Percentiles rank a stretch among this genome's conserved stretches.
These are phyloP conservation scores for Tuber indicum DNA, from an alignment of 495 filamentous ascomycete genomes.

Conservation along the genomic window DNA sequence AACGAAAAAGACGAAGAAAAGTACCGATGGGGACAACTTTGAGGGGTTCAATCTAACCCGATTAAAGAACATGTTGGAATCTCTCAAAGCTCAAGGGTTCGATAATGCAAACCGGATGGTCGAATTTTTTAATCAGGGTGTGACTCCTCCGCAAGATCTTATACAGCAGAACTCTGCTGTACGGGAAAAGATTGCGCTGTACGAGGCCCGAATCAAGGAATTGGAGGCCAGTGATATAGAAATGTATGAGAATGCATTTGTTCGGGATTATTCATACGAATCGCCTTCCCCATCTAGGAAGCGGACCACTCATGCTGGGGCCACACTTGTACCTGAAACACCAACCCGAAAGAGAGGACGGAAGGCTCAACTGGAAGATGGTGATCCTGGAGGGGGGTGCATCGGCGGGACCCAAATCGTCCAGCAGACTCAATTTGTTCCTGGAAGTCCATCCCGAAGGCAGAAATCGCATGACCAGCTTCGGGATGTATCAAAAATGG, in stretches of 20 bases:
- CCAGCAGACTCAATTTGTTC: slow-evolving; percentile 26
- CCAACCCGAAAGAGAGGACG: slow-evolving; percentile 17
- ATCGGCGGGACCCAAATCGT: slow-evolving; percentile 17
- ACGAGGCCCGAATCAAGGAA: slow-evolving; percentile 19
- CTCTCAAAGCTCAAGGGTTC: slow-evolving; percentile 22
- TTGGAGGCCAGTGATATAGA: background rate
- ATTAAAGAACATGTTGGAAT: slow-evolving; percentile 7
- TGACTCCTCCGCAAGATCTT: slow-evolving; percentile 16
- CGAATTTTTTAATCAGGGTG: slow-evolving; percentile 20
- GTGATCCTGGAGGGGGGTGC: background rate
- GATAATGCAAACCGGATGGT: slow-evolving; percentile 19
- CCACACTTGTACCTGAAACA: slow-evolving; percentile 29
- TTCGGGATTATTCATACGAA: background rate
- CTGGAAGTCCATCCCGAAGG: background rate
- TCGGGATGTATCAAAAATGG: slow-evolving; percentile 4
- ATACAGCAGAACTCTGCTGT: slow-evolving; percentile 11
- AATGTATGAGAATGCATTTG: background rate
- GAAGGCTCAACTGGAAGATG: slow-evolving; percentile 6
- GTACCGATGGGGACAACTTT: slow-evolving; percentile 14
- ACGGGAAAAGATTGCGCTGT: slow-evolving; percentile 14
- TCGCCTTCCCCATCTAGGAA: background rate
- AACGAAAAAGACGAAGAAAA: slow-evolving; percentile 21
- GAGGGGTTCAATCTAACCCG: background rate
- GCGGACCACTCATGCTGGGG: slow-evolving; percentile 6
- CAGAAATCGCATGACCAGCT: slow-evolving; percentile 5